These are phyloP conservation scores for Sclerospora graminicola DNA, from an alignment of 352 stramenopile species.

Conservation along the genomic window DNA sequence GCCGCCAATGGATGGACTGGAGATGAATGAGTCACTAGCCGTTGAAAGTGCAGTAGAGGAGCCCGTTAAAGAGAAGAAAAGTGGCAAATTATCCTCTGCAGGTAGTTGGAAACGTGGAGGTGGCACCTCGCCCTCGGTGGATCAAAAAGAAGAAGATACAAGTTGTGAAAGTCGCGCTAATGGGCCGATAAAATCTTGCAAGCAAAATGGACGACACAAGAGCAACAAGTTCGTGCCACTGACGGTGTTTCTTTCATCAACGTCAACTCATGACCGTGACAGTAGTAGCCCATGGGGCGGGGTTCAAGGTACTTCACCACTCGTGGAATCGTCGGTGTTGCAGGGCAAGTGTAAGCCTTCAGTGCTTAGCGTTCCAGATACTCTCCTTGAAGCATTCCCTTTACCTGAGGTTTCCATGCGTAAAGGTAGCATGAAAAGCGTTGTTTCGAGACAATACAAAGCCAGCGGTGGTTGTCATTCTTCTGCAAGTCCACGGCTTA, in stretches of 20 bases:
- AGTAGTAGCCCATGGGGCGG: conserved; percentile 11
- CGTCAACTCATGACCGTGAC: neutral
- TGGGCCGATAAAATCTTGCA: conserved; percentile 1
- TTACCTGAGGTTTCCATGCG: conserved; percentile 14
- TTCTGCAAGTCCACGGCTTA: conserved; percentile 25
- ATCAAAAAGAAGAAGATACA: neutral
- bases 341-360: neutral
- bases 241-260: conserved; percentile 21
- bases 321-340: neutral
- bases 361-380: neutral
- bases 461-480: conserved; percentile 16
- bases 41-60: neutral
- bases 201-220: conserved; percentile 11
- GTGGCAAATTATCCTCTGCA: conserved; percentile 1
- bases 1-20: conserved; percentile 16
- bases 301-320: neutral
- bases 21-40: conserved; percentile 9
- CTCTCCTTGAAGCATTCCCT: conserved; percentile 14
- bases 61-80: conserved; percentile 7
- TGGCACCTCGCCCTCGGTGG: neutral
- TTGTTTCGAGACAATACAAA: conserved; percentile 16
- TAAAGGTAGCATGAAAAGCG: conserved; percentile 22
- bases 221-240: conserved; percentile 50
- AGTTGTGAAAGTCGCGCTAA: neutral
- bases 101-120: neutral